A percentile compares a stretch with the other conserved stretches of the same genome.
These are phyloP conservation scores for Curvularia sp. DNA, from an alignment of 2,329 filamentous ascomycete species.

Conservation along the genomic window DNA sequence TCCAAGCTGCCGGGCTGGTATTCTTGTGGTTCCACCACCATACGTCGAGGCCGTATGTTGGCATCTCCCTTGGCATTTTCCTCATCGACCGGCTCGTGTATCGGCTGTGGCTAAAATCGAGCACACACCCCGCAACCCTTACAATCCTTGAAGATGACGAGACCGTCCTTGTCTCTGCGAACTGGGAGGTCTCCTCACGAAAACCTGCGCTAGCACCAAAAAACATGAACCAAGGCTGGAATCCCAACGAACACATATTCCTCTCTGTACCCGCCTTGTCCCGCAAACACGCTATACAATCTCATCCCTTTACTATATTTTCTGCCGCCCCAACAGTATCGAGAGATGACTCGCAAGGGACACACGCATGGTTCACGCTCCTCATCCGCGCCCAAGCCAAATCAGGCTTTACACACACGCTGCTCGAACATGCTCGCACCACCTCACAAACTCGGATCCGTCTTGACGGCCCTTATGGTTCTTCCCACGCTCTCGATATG, in stretches of 20 bases:
- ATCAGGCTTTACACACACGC: slow-evolving; percentile 63
- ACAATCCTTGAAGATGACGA: slow-evolving; percentile 64
- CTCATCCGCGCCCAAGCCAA: slow-evolving; percentile 64
- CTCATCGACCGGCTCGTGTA: slow-evolving; percentile 65
- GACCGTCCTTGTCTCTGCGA: slow-evolving; percentile 60
- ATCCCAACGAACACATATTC: slow-evolving; percentile 69
- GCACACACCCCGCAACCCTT: slow-evolving; percentile 58
- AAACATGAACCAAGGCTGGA: slow-evolving; percentile 62
- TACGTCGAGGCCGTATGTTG: slow-evolving; percentile 62
- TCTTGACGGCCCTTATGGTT: slow-evolving; percentile 72
- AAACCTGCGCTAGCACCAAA: slow-evolving; percentile 28
- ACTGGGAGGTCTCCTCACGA: slow-evolving; percentile 48
- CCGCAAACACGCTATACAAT: slow-evolving; percentile 62
- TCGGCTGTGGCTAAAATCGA: slow-evolving; percentile 62
- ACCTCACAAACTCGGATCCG: slow-evolving; percentile 57
- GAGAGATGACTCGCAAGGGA: slow-evolving; percentile 33
- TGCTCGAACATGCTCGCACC: slow-evolving; percentile 60
- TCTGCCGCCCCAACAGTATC: slow-evolving; percentile 63
- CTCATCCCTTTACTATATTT: slow-evolving; percentile 72
- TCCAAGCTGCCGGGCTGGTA: slow-evolving; percentile 63
- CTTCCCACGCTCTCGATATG: slow-evolving; percentile 62
- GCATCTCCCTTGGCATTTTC: slow-evolving; percentile 63
- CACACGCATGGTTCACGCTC: slow-evolving; percentile 62
- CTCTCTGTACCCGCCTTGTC: slow-evolving; percentile 65
- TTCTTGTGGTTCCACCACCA: slow-evolving; percentile 68